Base-by-base conservation (phyloP, 2,329 filamentous ascomycete genomes). In the Septoria petroselini region DNA sequence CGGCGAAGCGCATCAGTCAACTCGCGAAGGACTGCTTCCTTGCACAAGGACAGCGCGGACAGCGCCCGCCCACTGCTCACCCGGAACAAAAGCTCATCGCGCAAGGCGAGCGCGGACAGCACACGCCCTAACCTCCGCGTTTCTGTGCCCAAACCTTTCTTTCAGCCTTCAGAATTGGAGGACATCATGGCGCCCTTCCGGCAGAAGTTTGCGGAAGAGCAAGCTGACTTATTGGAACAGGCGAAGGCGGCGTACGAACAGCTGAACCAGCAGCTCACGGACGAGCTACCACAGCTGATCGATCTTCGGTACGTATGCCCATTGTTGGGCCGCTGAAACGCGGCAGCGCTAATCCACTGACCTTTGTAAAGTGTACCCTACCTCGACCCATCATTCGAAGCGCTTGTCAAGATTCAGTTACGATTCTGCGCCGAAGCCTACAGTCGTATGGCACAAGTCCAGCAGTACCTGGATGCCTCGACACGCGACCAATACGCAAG, bases 391-490 rank as follows among this genome's bases (percentile, higher is more conserved):
- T 91, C 85, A 55, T 98, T 98, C 67, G 93, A 98, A 73, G 93
- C 94, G 0, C 82, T 98, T 44, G 93, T 98, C 69, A 98, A 98
- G 78, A 98, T 98, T 60, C 93, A 98, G 74, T 72, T 98, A 64
- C 81, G 93, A 30, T 98, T 98, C 76, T 98, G 94, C 65, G 93
- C 94, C 6, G 93, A 98, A 73, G 93, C 93, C 1, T 98, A 98
- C 72, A 91, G 85, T 55, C 80, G 93, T 40, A 98, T 98, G 93
- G 93, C 94, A 19, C 94, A 98, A 75, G 94, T 98, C 50, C 93
- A 98, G 74, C 93, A 98, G 73, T 97, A 66, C 49, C 78, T 98
- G 25, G 93, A 97, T 68, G 86, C 91, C 23, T 90, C 95, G 66
- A 97, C 91, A 44, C 81, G 93, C 70, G 93, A 98, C 59, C 87